Evolutionary conservation across 2,329 filamentous ascomycete species (phyloP).

Genomic region (Stagonosporopsis cucurbitacearum): DNA sequence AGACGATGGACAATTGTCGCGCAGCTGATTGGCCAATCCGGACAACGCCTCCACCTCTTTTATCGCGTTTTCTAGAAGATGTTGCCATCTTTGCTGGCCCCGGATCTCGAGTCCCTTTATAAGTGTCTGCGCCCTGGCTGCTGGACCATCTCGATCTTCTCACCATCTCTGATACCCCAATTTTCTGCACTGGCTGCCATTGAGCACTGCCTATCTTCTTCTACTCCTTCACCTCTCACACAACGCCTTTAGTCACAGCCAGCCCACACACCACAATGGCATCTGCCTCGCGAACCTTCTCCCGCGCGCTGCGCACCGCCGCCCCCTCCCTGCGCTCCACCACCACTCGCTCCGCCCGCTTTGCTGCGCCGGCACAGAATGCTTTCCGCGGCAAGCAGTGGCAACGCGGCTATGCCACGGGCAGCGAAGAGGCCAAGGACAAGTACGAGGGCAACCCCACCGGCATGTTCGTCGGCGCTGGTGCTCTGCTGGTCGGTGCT

Average conservation of each 20-base stretch:
- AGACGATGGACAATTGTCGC: conserved; percentile 15
- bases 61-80: conserved; percentile 24
- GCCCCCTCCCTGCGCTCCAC: conserved; percentile 62
- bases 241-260: neutral
- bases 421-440: conserved; percentile 58
- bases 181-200: conserved; percentile 17
- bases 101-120: conserved; percentile 21
- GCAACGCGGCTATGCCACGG: conserved; percentile 78
- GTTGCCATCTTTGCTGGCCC: conserved; percentile 23
- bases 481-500: conserved; percentile 37
- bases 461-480: conserved; percentile 43
- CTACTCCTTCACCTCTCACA: neutral
- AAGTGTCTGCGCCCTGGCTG: conserved; percentile 13
- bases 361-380: conserved; percentile 66
- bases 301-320: conserved; percentile 50
- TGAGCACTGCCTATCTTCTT: conserved; percentile 8
- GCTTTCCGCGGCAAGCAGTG: conserved; percentile 72
- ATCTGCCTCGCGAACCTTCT: conserved; percentile 43
- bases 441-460: conserved; percentile 59
- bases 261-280: conserved; percentile 35
- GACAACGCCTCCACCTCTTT: conserved; percentile 1
- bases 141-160: conserved; percentile 2
- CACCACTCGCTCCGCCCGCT: conserved; percentile 62
- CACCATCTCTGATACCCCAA: conserved; percentile 14
- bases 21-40: conserved; percentile 26